phyloP scores from a whole-genome alignment of 73 alveolate genomes.

The Paramecium caudatum region DNA sequence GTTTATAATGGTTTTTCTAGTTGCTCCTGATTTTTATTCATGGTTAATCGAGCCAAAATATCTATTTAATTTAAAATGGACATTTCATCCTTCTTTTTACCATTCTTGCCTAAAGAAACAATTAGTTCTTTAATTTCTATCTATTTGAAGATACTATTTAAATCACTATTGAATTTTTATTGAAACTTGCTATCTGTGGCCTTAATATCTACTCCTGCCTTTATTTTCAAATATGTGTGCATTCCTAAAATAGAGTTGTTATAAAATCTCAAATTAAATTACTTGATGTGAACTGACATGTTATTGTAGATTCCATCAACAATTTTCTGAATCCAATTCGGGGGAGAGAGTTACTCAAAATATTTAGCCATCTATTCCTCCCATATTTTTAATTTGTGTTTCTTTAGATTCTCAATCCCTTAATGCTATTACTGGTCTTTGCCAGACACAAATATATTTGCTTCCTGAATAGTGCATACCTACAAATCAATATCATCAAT shows the following conservation, averaged over 20 bases:
- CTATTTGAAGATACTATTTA: conserved; percentile 1
- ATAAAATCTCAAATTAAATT: neutral
- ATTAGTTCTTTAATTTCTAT: conserved; percentile 55
- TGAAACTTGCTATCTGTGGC: conserved; percentile 47
- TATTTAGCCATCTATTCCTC: conserved; percentile 64
- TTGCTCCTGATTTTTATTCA: conserved; percentile 11
- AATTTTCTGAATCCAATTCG: conserved; percentile 58
- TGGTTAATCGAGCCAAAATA: neutral
- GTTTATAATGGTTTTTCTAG: neutral
- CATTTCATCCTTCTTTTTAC: conserved; percentile 15
- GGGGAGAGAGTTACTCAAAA: conserved; percentile 43
- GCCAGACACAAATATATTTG: neutral
- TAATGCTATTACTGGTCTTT: neutral
- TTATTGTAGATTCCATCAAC: conserved; percentile 66
- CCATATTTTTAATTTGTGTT: conserved; percentile 61
- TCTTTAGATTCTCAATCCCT: conserved; percentile 62
- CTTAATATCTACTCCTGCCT: conserved; percentile 31
- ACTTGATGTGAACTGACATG: conserved; percentile 39
- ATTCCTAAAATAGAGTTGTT: conserved; percentile 46
- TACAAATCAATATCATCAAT: neutral
- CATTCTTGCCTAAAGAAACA: neutral
- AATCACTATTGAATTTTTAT: conserved; percentile 47
- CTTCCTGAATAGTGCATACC: conserved; percentile 21
- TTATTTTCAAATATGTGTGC: conserved; percentile 7
- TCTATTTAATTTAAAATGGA: neutral